These are phyloP conservation scores for Collybia mongolica DNA, from an alignment of 768 basidiomycete genomes.

Conservation along the genomic window DNA sequence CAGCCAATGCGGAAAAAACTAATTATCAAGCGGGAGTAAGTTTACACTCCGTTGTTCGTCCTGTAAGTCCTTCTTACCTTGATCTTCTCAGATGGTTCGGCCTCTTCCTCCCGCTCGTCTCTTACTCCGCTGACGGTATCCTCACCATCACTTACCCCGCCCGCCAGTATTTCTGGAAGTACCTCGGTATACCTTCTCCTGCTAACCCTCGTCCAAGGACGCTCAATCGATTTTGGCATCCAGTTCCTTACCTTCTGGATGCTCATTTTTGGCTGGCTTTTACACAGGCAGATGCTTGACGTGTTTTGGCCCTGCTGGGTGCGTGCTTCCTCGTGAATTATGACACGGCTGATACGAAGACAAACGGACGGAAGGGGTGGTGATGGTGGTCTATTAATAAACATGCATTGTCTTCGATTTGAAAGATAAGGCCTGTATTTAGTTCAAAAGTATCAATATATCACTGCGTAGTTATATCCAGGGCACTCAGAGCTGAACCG, in stretches of 20 bases:
- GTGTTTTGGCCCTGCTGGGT: conserved; percentile 60
- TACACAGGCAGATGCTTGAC: conserved; percentile 64
- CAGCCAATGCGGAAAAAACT: conserved; percentile 44
- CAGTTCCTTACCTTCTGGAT: conserved; percentile 84
- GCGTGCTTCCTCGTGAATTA: conserved; percentile 78
- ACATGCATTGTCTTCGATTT: conserved; percentile 30
- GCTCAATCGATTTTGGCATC: conserved; percentile 73
- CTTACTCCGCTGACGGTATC: conserved; percentile 68
- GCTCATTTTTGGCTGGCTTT: conserved; percentile 71
- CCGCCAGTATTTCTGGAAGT: conserved; percentile 33
- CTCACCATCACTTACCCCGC: conserved; percentile 57
- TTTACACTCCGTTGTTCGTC: neutral
- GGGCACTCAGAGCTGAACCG: conserved; percentile 28
- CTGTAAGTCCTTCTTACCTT: neutral
- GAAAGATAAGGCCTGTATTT: no score
- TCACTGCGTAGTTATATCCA: conserved; percentile 34
- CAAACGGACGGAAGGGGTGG: conserved; percentile 72
- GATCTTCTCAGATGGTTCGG: conserved; percentile 63
- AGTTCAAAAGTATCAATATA: conserved; percentile 10
- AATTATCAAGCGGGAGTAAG: conserved; percentile 51
- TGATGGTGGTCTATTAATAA: conserved; percentile 73
- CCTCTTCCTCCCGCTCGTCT: conserved; percentile 67
- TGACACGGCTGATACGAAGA: conserved; percentile 73
- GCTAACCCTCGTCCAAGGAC: conserved; percentile 61
- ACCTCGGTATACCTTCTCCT: conserved; percentile 36